phyloP scores from a whole-genome alignment of 208 protist species.

The Pavlovales sp. region DNA sequence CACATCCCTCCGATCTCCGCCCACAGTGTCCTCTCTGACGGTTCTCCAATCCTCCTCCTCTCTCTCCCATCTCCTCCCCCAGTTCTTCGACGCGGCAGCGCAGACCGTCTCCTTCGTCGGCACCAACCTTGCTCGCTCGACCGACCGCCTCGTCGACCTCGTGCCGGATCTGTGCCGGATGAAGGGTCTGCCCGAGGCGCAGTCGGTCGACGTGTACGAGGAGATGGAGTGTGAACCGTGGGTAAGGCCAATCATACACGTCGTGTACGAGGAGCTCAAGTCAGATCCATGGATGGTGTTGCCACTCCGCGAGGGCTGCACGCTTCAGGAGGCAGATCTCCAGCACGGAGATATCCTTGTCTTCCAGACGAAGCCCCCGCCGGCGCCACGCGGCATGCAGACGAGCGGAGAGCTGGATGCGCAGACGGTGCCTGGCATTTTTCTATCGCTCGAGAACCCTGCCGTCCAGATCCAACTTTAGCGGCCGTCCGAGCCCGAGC shows the following conservation, averaged over 20 bases:
- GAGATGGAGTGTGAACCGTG: constrained; percentile 63
- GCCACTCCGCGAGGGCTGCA: constrained; percentile 30
- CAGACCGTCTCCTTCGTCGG: constrained; percentile 46
- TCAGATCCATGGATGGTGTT: constrained; percentile 51
- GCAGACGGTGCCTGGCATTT: neutral
- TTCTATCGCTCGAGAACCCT: constrained; percentile 27
- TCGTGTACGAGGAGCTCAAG: constrained; percentile 56
- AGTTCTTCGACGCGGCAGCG: constrained; percentile 51
- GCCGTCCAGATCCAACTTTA: neutral
- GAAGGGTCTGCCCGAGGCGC: neutral
- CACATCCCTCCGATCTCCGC: too few relatives aligned
- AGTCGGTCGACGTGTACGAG: constrained; percentile 35
- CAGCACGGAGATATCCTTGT: constrained; percentile 62
- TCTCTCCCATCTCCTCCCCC: constrained; percentile 18
- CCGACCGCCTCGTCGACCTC: constrained; percentile 39
- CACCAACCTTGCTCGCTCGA: constrained; percentile 20
- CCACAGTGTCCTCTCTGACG: too few relatives aligned
- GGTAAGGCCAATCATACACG: too few relatives aligned
- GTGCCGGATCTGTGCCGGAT: constrained; percentile 7
- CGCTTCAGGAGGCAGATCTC: constrained; percentile 50
- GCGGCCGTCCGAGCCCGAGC: neutral
- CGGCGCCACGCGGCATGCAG: too few relatives aligned
- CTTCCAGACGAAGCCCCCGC: constrained; percentile 44
- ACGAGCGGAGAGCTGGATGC: too few relatives aligned
- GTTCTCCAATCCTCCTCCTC: too few relatives aligned